Base-by-base conservation (phyloP, 192 early-diverging fungal species). In the Coemansia sp. region DNA sequence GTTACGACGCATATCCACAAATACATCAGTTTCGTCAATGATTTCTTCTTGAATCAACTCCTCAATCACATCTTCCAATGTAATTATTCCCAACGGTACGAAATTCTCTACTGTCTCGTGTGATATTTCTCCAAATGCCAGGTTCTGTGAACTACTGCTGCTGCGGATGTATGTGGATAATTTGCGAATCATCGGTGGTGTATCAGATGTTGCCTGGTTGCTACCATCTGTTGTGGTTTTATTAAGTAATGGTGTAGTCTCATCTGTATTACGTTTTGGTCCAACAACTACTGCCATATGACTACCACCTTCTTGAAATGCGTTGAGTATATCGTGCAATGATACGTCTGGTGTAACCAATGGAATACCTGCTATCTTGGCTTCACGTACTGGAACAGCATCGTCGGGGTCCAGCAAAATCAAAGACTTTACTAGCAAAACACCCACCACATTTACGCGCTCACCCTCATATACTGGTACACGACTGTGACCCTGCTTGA, bases 31-130 rank as follows among this genome's bases (percentile, higher is more conserved):
- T 67, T 92, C 91, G 67, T 92, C 91, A 29, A 92, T 84, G 61
- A 92, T 92, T 66, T 92, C 89, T 67, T 93, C 92, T 36, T 89
- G 89, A 61, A 93, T 88, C 20, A 93, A 74, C 67, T 92, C 92
- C 76, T 93, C 92, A 64, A 93, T 93, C 11, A 93, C 89, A 70
- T 93, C 91, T 64, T 93, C 91, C 39, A 93, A 76, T 2, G 91
- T 93, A 39, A 93, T 87, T 22, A 91, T 86, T 30, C 91, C 91
- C 9, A 91, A 76, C 2, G 87, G 87, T 29, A 78, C 82, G 3
- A 69, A 78, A 22, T 59, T 46, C 14, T 62, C 54, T n/a, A 79
- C 71, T 4, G 71, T 60, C 33, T 79, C 77, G 4, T 66, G 63
- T 3, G 76, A 79, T 36, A 79, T 74, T 20, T 80, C 71, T 6